phyloP scores from a whole-genome alignment of 371 early-diverging fungal genomes.

The Entomophthora muscae region DNA sequence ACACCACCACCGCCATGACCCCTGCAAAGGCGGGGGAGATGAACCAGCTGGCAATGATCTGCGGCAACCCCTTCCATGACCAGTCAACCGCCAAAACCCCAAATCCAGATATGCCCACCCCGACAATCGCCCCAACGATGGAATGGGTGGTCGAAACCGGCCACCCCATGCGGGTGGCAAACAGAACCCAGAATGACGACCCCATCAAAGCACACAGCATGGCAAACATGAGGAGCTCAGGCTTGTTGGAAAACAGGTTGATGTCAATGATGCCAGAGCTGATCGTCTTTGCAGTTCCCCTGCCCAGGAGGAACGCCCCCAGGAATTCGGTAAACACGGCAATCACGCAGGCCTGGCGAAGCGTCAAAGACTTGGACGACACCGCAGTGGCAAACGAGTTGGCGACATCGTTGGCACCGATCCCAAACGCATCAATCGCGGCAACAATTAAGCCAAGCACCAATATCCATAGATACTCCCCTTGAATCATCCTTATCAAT shows the following conservation, averaged over 20 bases:
- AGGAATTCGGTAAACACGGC: conserved; percentile 73
- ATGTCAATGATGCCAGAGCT: conserved; percentile 45
- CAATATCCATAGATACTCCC: conserved; percentile 22
- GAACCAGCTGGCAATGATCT: conserved; percentile 64
- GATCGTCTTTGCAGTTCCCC: conserved; percentile 60
- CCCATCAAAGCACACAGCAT: conserved; percentile 70
- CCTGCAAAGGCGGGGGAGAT: conserved; percentile 53
- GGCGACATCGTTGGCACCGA: conserved; percentile 84
- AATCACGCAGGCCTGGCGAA: conserved; percentile 50
- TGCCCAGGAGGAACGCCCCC: conserved; percentile 65
- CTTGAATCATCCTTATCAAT: conserved; percentile 1
- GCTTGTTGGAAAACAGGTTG: conserved; percentile 26
- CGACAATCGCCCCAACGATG: conserved; percentile 64
- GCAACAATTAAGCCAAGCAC: conserved; percentile 47
- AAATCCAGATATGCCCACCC: conserved; percentile 61
- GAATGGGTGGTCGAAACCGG: conserved; percentile 87
- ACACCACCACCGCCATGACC: conserved; percentile 41
- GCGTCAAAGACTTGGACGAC: conserved; percentile 55
- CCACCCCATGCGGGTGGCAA: conserved; percentile 57
- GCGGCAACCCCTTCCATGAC: conserved; percentile 45
- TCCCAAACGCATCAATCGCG: conserved; percentile 44
- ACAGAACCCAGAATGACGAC: conserved; percentile 66
- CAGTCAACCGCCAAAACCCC: conserved; percentile 45
- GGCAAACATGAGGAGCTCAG: conserved; percentile 60
- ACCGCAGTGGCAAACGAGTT: conserved; percentile 82